Percentiles rank a stretch among this genome's conserved stretches.
phyloP scores from a whole-genome alignment of 192 early-diverging fungal species.

The Backusella westeae region DNA sequence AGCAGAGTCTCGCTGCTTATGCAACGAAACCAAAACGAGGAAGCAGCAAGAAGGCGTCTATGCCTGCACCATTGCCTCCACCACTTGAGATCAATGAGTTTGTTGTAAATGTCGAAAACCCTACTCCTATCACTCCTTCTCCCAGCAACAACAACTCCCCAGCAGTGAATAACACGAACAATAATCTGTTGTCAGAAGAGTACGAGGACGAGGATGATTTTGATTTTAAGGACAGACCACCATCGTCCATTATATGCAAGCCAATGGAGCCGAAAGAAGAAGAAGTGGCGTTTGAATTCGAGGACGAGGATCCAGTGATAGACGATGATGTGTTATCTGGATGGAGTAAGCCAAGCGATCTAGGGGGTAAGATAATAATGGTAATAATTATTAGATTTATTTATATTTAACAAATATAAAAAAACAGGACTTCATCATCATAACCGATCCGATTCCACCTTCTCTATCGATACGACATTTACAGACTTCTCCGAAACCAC shows the following conservation, averaged over 20 bases:
- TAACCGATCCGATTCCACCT: background rate
- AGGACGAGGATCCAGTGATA: background rate
- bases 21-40: background rate
- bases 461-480: conserved; percentile 1
- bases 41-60: background rate
- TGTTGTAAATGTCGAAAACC: background rate
- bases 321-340: background rate
- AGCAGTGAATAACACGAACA: background rate
- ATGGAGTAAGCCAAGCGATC: background rate
- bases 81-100: background rate
- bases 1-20: conserved; percentile 30
- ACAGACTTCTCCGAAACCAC: conserved; percentile 3
- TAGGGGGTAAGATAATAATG: background rate
- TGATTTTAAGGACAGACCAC: conserved; percentile 29
- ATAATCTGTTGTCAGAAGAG: background rate
- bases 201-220: conserved; percentile 25
- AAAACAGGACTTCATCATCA: background rate
- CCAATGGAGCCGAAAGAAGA: conserved; percentile 2
- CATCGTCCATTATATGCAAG: conserved; percentile 16
- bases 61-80: background rate
- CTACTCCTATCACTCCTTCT: conserved; percentile 1
- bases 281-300: background rate
- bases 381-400: background rate
- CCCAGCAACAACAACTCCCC: background rate
- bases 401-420: background rate